Evolutionary conservation across 768 basidiomycete species (phyloP).

Genomic region (Ramaria sp.): DNA sequence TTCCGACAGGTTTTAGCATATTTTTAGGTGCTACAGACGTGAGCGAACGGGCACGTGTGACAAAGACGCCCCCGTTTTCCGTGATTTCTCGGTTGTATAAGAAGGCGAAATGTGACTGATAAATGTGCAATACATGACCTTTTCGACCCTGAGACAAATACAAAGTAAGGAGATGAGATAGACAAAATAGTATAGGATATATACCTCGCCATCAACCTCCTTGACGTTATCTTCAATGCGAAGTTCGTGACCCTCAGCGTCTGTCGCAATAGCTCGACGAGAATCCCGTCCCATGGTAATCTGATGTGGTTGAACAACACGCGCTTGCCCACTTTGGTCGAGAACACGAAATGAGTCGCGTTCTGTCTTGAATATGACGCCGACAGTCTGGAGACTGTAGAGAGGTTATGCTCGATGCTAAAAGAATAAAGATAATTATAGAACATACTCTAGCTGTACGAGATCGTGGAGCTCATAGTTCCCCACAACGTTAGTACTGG

Average conservation of each 20-base stretch:
- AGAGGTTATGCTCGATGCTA: not conserved
- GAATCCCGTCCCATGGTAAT: conserved; percentile 87
- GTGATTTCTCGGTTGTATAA: conserved; percentile 82
- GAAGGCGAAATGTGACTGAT: conserved; percentile 91
- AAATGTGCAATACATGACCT: conserved; percentile 86
- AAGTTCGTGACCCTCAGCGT: conserved; percentile 81
- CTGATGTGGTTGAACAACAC: conserved; percentile 86
- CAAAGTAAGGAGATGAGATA: not conserved
- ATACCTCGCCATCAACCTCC: conserved; percentile 80
- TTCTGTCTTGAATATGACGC: conserved; percentile 96
- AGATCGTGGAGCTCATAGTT: conserved; percentile 95
- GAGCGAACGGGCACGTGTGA: conserved; percentile 75
- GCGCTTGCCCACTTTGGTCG: conserved; percentile 86
- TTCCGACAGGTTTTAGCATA: conserved; percentile 45
- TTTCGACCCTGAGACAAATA: conserved; percentile 50
- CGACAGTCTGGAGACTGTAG: conserved; percentile 77
- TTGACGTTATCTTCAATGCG: conserved; percentile 85
- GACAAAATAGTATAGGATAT: conserved; percentile 17
- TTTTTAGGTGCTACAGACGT: conserved; percentile 81
- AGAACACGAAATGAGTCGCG: conserved; percentile 92
- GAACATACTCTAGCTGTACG: conserved; percentile 86
- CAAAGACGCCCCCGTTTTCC: conserved; percentile 93
- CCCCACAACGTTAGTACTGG: conserved; percentile 78
- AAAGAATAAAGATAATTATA: not conserved
- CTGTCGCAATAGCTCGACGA: conserved; percentile 73